These are phyloP conservation scores for Rhodocollybia butyracea DNA, from an alignment of 768 basidiomycete species.

Conservation along the genomic window DNA sequence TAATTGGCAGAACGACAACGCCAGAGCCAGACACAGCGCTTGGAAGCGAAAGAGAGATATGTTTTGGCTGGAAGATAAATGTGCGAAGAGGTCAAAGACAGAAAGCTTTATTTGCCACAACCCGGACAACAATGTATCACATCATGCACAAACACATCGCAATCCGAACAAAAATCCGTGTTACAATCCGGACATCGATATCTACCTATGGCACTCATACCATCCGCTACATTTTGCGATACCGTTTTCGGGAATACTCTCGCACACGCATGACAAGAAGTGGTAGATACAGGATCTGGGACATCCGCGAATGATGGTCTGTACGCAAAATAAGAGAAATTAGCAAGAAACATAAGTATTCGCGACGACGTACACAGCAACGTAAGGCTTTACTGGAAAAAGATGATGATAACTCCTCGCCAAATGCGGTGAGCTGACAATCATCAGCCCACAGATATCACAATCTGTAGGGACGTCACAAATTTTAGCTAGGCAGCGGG, in stretches of 20 bases:
- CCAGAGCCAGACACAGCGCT: no score
- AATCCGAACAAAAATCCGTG: constrained; percentile 90
- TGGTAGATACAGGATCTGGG: constrained; percentile 25
- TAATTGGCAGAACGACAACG: no score
- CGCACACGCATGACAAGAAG: constrained; percentile 77
- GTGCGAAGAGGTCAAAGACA: neutral
- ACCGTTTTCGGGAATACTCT: constrained; percentile 55
- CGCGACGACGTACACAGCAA: constrained; percentile 63
- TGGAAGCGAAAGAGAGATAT: no score
- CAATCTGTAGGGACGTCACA: constrained; percentile 99
- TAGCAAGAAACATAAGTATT: constrained; percentile 2
- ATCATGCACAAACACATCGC: constrained; percentile 95
- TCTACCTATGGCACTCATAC: constrained; percentile 79
- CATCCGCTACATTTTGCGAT: constrained; percentile 44
- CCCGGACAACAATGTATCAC: constrained; percentile 94
- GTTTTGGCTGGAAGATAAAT: no score
- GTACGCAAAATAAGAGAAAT: constrained; percentile 4
- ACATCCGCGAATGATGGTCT: constrained; percentile 40
- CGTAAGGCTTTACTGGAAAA: constrained; percentile 89
- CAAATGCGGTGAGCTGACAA: constrained; percentile 95
- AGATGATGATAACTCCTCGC: constrained; percentile 94
- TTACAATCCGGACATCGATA: constrained; percentile 87
- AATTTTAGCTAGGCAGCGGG: constrained; percentile 87
- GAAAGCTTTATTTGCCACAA: constrained; percentile 48
- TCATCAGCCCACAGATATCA: constrained; percentile 95